These are phyloP conservation scores for Trametes cinnabarina DNA, from an alignment of 768 basidiomycete species.

Conservation along the genomic window DNA sequence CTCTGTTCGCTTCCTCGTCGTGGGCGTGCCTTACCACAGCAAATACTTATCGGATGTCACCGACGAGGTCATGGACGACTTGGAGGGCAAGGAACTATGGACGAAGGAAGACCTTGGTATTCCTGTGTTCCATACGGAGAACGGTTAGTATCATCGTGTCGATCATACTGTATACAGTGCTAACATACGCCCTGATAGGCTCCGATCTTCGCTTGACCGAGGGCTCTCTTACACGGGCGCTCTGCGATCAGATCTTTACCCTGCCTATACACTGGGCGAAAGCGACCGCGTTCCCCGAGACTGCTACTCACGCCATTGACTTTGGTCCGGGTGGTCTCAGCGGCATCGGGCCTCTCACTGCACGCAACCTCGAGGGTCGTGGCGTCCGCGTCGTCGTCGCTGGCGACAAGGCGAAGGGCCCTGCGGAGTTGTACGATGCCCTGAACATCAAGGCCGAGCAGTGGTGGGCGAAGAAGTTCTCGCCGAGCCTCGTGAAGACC, in stretches of 20 bases:
- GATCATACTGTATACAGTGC: neutral
- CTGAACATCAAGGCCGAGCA: conserved; percentile 69
- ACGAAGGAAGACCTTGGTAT: conserved; percentile 63
- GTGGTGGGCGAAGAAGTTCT: conserved; percentile 90
- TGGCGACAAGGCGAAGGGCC: conserved; percentile 88
- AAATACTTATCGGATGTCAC: conserved; percentile 73
- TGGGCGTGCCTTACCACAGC: conserved; percentile 96
- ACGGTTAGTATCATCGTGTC: conserved; percentile 55
- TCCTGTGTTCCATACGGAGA: conserved; percentile 89
- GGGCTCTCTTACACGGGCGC: conserved; percentile 78
- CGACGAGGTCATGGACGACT: conserved; percentile 69
- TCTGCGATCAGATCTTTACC: conserved; percentile 93
- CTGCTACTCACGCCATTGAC: conserved; percentile 92
- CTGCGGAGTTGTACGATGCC: conserved; percentile 79
- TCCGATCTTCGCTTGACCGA: conserved; percentile 71
- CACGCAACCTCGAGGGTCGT: conserved; percentile 87
- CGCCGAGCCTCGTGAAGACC: conserved; percentile 83
- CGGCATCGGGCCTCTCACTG: conserved; percentile 90
- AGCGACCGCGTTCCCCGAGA: conserved; percentile 85
- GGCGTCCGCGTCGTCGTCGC: conserved; percentile 88
- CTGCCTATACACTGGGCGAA: conserved; percentile 90
- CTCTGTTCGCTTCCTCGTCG: conserved; percentile 89
- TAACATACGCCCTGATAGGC: conserved; percentile 46
- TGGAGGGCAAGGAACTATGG: conserved; percentile 81
- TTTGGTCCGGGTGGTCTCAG: conserved; percentile 95